phyloP scores from a whole-genome alignment of 2,329 filamentous ascomycete genomes.

The Capronia coronata region DNA sequence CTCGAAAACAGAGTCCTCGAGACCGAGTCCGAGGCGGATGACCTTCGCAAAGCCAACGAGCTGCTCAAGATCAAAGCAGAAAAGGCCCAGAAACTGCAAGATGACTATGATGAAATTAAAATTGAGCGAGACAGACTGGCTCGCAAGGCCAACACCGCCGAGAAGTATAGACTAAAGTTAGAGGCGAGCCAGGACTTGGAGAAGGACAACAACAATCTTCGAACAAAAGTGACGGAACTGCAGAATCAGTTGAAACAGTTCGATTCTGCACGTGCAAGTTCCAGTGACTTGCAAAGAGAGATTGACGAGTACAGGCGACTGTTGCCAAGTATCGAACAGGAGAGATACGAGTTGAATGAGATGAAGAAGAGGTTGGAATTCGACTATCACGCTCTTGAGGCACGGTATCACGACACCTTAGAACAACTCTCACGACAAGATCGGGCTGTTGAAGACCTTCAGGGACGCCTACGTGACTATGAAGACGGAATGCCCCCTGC shows the following conservation, averaged over 20 bases:
- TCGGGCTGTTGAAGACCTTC: constrained; percentile 29
- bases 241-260: constrained; percentile 43
- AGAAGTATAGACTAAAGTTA: constrained; percentile 46
- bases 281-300: constrained; percentile 27
- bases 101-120: constrained; percentile 46
- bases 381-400: constrained; percentile 43
- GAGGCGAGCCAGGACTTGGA: constrained; percentile 45
- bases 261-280: constrained; percentile 34
- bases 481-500: constrained; percentile 21
- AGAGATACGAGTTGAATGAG: constrained; percentile 43
- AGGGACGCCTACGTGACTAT: constrained; percentile 23
- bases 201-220: constrained; percentile 44
- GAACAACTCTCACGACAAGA: constrained; percentile 34
- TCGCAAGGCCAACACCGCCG: constrained; percentile 44
- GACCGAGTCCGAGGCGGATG: constrained; percentile 40
- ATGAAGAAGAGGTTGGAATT: constrained; percentile 45
- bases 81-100: constrained; percentile 40
- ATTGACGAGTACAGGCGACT: constrained; percentile 38
- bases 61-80: constrained; percentile 42
- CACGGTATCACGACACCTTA: constrained; percentile 39
- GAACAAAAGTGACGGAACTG: constrained; percentile 42
- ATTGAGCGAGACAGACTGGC: constrained; percentile 42
- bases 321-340: constrained; percentile 44
- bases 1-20: constrained; percentile 62
- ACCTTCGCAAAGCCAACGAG: constrained; percentile 40